Base-by-base conservation (phyloP, 2,329 filamentous ascomycete genomes). In the Alternaria infectoria region DNA sequence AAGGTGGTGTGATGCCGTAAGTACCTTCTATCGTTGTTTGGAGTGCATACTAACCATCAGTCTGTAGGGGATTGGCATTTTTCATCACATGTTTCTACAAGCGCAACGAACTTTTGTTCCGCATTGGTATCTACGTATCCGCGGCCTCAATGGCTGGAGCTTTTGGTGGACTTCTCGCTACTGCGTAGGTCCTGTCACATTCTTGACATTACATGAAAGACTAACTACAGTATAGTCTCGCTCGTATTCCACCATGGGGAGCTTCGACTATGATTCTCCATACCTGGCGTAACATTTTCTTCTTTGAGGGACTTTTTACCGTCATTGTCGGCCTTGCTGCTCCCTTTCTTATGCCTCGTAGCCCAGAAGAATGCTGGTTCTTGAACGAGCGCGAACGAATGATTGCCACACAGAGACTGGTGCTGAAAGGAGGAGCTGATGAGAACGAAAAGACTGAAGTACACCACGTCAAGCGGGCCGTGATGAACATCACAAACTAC, bases 291-390 rank as follows among this genome's bases (percentile, higher is more conserved):
- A 77, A 79, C 54, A 89, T 89, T 68, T 89, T 89, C 80, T 88
- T 89, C 77, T 88, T 89, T 62, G 87, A 89, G 72, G 87, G 87
- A 0, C 73, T 88, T 45, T 69, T 88, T 64, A 89, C 87, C 10
- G 74, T 84, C 21, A 61, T 86, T 45, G 69, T 85, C 12, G 86
- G 85, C 0, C 43, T 83, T 2, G 61, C 79, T 2, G 84, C 86
- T 1, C 86, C 86, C 1, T 79, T 86, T 55, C 77, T 86, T 64
- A 83, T 89, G 79, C 86, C 86, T 0, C 82, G 81, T 8, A 81
- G 75, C 11, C 86, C 87, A 0, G 73, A 76, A 8, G 79, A 82
- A 1, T 85, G 84, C 23, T 83, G 79, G 59, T 86, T 85, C 67
- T 76, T 89, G 50, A 86, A 77, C 25, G 81, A 83, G 26, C 81